Evolutionary conservation across 78 protist genomes (phyloP), one percentile per base, ranked within the genome.

Genomic region (Guillardia theta): DNA sequence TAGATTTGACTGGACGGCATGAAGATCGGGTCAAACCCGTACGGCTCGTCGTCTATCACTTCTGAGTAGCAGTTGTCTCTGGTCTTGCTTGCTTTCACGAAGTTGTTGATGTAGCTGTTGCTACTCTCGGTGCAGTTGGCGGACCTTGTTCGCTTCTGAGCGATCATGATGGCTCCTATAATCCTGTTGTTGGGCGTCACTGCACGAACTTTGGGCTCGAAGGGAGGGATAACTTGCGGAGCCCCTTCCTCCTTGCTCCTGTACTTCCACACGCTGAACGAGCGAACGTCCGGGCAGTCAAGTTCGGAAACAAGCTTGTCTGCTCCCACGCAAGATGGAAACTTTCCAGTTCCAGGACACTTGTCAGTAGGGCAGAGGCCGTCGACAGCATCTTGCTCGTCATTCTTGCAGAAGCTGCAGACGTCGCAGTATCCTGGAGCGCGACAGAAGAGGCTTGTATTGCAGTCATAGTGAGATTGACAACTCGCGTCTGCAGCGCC

Each of bases 1-100:
- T 78, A 78, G 43, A n/a, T 10, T 10, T 0, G 33, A 10, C 43
- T n/a, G 48, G 48, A 24, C 37, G 90, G 48, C 48, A 43, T 27
- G 90, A 78, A 78, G 90, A 30, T 48, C 30, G 90, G 90, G 90
- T 78, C 90, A 36, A n/a, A 9, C 37, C 90, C 90, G 90, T 27
- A 78, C 18, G 33, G 33, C 24, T n/a, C 6, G 48, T 18, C 48
- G 90, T 78, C 90, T 9, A 24, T 2, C 41, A 36, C 22, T 36
- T 18, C 83, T 1, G 4, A 15, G 45, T 24, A 24, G 41, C 6
- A 12, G 1, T 12, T 33, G 83, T 43, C 83, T 22, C n/a, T 33
- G 83, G 46, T 36, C 70, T 58, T 58, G 33, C 22, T 43, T 12
- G 15, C 46, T 43, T 24, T 36, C 41, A 43, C 9, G 45, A 24